phyloP scores from a whole-genome alignment of 2,329 filamentous ascomycete genomes.

The Microsporum ferrugineum region DNA sequence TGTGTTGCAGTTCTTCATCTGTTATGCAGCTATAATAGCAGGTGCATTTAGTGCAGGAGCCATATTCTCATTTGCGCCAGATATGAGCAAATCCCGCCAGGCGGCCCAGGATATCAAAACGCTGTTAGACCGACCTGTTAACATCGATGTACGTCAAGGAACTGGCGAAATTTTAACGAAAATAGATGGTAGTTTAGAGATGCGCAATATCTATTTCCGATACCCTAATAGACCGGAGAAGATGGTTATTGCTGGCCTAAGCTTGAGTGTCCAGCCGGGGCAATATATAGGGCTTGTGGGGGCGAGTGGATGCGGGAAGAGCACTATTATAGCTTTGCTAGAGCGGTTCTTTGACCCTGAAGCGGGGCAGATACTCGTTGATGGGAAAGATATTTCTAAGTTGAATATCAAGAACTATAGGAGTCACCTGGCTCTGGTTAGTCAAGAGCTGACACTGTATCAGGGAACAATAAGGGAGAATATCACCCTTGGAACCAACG shows the following conservation, averaged over 20 bases:
- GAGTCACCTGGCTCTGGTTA: conserved; percentile 70
- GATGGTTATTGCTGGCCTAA: conserved; percentile 72
- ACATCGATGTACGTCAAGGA: conserved; percentile 52
- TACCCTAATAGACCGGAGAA: conserved; percentile 85
- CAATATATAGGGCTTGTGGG: conserved; percentile 64
- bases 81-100: conserved; percentile 84
- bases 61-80: conserved; percentile 78
- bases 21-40: conserved; percentile 78
- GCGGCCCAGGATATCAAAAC: conserved; percentile 68
- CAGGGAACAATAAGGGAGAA: conserved; percentile 86
- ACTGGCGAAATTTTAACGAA: conserved; percentile 53
- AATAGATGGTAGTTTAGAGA: conserved; percentile 42
- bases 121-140: conserved; percentile 69
- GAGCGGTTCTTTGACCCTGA: conserved; percentile 92
- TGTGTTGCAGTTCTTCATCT: conserved; percentile 83
- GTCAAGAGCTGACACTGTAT: conserved; percentile 87
- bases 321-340: conserved; percentile 77
- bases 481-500: conserved; percentile 64
- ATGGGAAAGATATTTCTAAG: conserved; percentile 66
- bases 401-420: conserved; percentile 81
- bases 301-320: conserved; percentile 85
- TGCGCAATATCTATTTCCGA: conserved; percentile 83
- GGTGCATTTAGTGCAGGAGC: conserved; percentile 83
- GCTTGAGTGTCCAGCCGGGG: conserved; percentile 39
- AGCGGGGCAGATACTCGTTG: conserved; percentile 67